Evolutionary conservation across 306 rosid species (phyloP).

Genomic region (Alnus glutinosa): DNA sequence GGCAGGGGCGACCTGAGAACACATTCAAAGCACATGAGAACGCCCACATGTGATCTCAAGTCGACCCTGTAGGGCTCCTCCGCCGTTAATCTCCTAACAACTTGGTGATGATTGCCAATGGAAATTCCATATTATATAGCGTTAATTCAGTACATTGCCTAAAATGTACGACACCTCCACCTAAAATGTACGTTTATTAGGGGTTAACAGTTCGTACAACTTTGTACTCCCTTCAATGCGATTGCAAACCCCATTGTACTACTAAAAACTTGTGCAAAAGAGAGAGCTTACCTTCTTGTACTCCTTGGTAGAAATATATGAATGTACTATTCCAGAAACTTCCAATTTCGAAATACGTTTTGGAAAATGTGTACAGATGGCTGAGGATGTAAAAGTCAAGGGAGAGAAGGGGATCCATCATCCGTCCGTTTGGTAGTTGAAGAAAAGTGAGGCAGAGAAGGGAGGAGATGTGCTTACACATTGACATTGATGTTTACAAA

Average conservation of each 20-base stretch:
- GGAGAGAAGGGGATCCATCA: too few species aligned
- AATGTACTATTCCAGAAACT: not conserved
- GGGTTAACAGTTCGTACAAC: not conserved
- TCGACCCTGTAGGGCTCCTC: slow-evolving; percentile 31
- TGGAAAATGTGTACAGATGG: not conserved
- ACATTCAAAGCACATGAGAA: not conserved
- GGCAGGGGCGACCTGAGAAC: slow-evolving; percentile 86
- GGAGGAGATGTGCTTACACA: too few species aligned
- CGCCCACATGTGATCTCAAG: slow-evolving; percentile 31
- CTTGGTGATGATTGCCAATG: not conserved
- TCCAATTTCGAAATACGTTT: not conserved
- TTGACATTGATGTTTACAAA: too few species aligned
- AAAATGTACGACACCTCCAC: not conserved
- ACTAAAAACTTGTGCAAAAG: not conserved
- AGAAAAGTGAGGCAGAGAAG: too few species aligned
- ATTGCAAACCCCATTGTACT: not conserved
- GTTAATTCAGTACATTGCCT: not conserved
- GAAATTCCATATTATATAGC: not conserved
- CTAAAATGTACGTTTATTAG: too few species aligned
- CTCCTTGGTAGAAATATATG: not conserved
- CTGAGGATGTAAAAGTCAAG: not conserved
- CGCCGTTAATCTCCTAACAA: slow-evolving; percentile 1
- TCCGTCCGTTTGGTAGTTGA: too few species aligned
- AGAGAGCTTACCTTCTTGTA: too few species aligned
- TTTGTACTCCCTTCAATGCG: not conserved